These are phyloP conservation scores for Leishmania aethiopica DNA, from an alignment of 208 protist genomes.

Conservation along the genomic window DNA sequence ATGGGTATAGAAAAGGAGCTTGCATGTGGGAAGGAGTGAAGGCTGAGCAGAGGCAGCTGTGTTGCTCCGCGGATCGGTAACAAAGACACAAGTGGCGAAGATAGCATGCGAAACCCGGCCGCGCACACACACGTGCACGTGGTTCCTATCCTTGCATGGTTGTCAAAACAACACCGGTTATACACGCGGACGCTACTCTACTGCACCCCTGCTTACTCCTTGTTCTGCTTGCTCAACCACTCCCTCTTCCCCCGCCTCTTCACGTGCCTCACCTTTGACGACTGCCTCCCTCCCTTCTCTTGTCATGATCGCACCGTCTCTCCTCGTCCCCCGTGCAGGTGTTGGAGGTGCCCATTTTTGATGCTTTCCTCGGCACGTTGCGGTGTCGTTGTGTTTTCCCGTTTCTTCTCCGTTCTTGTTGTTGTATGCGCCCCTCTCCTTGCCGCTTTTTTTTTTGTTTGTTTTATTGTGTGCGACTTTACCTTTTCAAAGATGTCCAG, in stretches of 20 bases:
- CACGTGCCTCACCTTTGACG: neutral
- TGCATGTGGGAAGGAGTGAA: neutral
- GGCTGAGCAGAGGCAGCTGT: neutral
- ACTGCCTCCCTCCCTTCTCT: neutral
- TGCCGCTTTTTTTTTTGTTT: neutral
- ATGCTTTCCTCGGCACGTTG: neutral
- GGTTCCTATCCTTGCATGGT: neutral
- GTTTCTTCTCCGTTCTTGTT: neutral
- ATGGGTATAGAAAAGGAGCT: neutral
- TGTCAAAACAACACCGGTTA: neutral
- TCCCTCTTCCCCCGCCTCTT: neutral
- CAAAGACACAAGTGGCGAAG: neutral
- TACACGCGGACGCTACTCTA: neutral
- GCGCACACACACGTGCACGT: neutral
- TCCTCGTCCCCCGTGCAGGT: neutral
- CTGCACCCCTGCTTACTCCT: neutral
- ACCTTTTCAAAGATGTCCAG: neutral
- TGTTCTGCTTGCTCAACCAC: neutral
- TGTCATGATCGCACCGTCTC: neutral
- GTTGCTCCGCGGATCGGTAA: neutral
- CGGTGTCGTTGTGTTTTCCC: neutral
- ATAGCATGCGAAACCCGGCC: neutral
- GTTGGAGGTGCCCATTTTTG: neutral
- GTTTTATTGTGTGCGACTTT: neutral
- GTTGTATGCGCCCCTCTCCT: neutral